Percentiles rank a stretch among this genome's conserved stretches.
Evolutionary conservation across 176 grass and related monocot species (phyloP).

Genomic region (Rhynchospora tenuis): DNA sequence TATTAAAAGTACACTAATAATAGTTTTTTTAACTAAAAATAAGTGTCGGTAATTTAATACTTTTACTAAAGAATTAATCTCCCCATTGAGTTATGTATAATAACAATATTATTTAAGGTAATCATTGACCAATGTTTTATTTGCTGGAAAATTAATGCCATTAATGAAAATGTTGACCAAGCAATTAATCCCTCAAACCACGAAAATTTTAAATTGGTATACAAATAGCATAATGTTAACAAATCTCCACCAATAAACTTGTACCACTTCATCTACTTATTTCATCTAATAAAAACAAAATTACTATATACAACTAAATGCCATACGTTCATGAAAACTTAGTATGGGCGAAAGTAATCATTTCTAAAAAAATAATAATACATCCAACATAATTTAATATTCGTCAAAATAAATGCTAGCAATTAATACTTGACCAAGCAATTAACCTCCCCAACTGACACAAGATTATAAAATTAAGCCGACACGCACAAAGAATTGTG

Average conservation of each 20-base stretch:
- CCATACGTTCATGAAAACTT: neutral
- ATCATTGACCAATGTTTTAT: neutral
- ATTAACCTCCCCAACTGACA: neutral
- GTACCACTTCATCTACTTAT: too few relatives aligned
- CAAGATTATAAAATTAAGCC: conserved; percentile 2
- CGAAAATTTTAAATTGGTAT: neutral
- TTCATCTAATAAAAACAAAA: too few relatives aligned
- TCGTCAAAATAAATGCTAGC: neutral
- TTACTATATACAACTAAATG: too few relatives aligned
- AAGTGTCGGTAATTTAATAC: neutral
- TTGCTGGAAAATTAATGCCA: neutral
- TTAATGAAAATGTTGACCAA: neutral
- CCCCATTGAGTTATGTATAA: neutral
- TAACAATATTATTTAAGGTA: neutral
- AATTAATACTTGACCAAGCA: neutral
- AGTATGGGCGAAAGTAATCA: neutral
- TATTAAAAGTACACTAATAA: too few relatives aligned
- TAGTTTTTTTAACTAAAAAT: neutral
- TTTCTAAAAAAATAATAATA: neutral
- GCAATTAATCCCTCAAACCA: neutral
- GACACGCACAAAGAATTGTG: conserved; percentile 15
- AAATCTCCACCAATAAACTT: neutral
- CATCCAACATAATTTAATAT: neutral
- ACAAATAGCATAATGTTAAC: neutral
- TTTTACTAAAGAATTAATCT: neutral